Conservation (phyloP, 2,329 filamentous ascomycete genomes). For the Fusarium liriodendri region DNA sequence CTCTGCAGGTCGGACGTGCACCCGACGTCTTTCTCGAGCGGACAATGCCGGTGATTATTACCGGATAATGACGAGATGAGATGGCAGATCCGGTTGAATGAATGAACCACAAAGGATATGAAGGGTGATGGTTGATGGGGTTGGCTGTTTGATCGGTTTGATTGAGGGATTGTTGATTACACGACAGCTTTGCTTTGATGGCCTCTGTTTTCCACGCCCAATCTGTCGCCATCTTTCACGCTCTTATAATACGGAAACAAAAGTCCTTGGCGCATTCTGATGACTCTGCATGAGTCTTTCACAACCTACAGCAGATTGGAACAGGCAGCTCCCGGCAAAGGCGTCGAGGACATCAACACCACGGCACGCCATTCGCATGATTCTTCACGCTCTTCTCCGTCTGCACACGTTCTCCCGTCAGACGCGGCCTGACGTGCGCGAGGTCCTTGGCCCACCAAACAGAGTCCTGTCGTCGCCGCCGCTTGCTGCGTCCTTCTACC, state of each 20-base stretch:
- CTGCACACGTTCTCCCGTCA: slow-evolving; percentile 12
- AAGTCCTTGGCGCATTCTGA: background rate
- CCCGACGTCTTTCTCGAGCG: background rate
- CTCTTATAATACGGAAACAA: background rate
- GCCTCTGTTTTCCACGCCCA: slow-evolving; percentile 4
- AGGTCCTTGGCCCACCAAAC: slow-evolving; percentile 32
- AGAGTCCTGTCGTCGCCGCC: slow-evolving; percentile 24
- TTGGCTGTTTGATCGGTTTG: slow-evolving; percentile 34
- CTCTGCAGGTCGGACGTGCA: slow-evolving; percentile 27
- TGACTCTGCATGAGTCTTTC: slow-evolving; percentile 13
- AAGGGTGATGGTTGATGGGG: slow-evolving; percentile 34
- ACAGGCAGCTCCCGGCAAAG: background rate
- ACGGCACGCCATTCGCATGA: slow-evolving; percentile 13
- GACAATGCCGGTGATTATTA: slow-evolving; percentile 27
- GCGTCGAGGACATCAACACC: slow-evolving; percentile 1
- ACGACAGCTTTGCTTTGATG: slow-evolving; percentile 2
- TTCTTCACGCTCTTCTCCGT: background rate
- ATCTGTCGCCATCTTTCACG: slow-evolving; percentile 20
- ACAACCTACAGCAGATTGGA: background rate
- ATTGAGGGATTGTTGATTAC: slow-evolving; percentile 27
- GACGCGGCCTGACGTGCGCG: slow-evolving; percentile 37
- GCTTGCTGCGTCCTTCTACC: slow-evolving; percentile 17
- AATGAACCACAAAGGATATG: slow-evolving; percentile 19
- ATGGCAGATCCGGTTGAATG: slow-evolving; percentile 25
- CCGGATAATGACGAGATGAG: slow-evolving; percentile 40